A percentile compares a stretch with the other conserved stretches of the same genome.
Conservation (phyloP, 2,329 filamentous ascomycete genomes). For the Talaromyces sp. region DNA sequence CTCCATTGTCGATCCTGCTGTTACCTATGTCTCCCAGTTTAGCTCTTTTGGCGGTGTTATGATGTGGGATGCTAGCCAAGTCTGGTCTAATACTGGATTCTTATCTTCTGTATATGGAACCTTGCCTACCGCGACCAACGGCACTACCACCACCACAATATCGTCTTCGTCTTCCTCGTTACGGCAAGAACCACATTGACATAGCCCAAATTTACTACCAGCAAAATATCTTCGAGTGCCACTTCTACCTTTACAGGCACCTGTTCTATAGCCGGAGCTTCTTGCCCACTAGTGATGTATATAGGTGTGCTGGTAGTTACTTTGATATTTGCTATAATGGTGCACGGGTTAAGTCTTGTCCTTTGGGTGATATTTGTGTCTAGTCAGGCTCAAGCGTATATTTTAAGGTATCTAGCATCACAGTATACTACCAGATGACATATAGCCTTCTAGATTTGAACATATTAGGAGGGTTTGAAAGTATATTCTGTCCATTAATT, state of each 20-base stretch:
- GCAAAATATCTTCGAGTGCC: background rate
- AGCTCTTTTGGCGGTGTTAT: conserved; percentile 61
- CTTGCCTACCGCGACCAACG: background rate
- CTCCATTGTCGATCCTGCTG: conserved; percentile 42
- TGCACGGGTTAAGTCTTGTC: conserved; percentile 6
- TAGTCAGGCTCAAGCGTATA: background rate
- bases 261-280: background rate
- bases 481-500: no score
- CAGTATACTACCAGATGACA: no score
- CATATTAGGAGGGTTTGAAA: no score
- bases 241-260: background rate
- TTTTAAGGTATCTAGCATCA: background rate
- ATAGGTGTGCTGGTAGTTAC: conserved; percentile 3
- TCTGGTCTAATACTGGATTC: conserved; percentile 52
- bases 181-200: background rate
- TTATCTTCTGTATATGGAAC: conserved; percentile 19
- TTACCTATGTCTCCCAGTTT: conserved; percentile 51
- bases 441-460: background rate
- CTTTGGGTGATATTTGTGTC: background rate
- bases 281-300: background rate
- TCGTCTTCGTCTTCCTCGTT: background rate
- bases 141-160: background rate
- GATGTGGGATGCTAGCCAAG: conserved; percentile 64
- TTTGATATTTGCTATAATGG: conserved; percentile 7
- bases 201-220: background rate